Evolutionary conservation across 805 yeast species (phyloP).

Genomic region (Pichia cabralensis): DNA sequence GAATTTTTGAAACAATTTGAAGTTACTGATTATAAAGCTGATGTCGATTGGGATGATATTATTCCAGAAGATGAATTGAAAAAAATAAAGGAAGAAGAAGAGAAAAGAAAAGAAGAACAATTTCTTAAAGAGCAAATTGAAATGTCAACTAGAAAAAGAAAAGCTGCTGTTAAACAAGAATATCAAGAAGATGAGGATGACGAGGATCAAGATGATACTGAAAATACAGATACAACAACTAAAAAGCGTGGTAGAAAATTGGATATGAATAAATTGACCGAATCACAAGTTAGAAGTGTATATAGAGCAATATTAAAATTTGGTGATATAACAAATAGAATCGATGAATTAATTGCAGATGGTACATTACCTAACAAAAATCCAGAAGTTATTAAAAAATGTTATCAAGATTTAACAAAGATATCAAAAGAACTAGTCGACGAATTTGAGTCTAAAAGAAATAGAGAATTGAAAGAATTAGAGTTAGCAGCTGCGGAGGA

Average conservation of each 20-base stretch:
- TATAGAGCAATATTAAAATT: conserved; percentile 72
- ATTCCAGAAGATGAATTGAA: conserved; percentile 90
- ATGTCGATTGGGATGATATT: conserved; percentile 98
- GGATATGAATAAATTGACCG: conserved; percentile 51
- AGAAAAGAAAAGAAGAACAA: conserved; percentile 75
- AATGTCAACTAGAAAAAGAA: conserved; percentile 72
- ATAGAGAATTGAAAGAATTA: conserved; percentile 42
- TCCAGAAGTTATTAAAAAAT: conserved; percentile 64
- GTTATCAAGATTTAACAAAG: conserved; percentile 62
- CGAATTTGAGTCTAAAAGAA: conserved; percentile 56
- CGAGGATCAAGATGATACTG: conserved; percentile 23
- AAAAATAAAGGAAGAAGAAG: conserved; percentile 85
- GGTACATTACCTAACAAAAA: conserved; percentile 82
- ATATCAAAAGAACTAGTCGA: conserved; percentile 51
- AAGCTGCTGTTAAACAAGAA: conserved; percentile 50
- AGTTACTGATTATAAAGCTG: conserved; percentile 97
- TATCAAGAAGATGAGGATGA: conserved; percentile 28
- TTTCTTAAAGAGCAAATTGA: conserved; percentile 84
- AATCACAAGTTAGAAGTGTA: conserved; percentile 76
- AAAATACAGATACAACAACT: background rate
- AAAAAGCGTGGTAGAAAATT: conserved; percentile 29
- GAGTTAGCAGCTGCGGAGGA: conserved; percentile 53
- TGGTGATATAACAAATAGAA: conserved; percentile 68
- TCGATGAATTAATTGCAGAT: conserved; percentile 84
- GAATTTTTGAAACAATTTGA: conserved; percentile 95